Percentiles rank a stretch among this genome's conserved stretches.
phyloP scores from a whole-genome alignment of 345 rosid species.

The Trapa incisa region DNA sequence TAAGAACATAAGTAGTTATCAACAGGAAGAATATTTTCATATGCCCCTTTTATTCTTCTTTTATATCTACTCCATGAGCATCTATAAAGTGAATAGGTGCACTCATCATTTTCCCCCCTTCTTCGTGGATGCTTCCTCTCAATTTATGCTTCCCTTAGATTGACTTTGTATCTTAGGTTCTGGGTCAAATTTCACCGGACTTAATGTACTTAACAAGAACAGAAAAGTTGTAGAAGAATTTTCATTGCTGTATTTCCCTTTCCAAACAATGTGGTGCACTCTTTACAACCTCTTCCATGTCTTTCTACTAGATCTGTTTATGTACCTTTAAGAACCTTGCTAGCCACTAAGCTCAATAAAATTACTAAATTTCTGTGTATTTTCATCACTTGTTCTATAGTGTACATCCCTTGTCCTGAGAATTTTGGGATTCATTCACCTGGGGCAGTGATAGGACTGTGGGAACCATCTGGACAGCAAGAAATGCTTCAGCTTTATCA shows the following conservation, averaged over 20 bases:
- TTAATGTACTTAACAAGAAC: neutral
- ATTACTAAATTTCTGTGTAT: neutral
- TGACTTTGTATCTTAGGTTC: too few relatives aligned
- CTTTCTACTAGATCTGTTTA: neutral
- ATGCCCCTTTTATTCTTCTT: too few relatives aligned
- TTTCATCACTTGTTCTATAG: neutral
- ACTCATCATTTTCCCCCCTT: too few relatives aligned
- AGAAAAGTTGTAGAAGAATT: neutral
- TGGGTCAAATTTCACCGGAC: too few relatives aligned
- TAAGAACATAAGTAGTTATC: too few relatives aligned
- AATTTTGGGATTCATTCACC: slow-evolving; percentile 9
- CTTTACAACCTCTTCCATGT: neutral
- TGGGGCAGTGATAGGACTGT: slow-evolving; percentile 48
- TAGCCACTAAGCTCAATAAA: neutral
- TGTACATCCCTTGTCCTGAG: neutral
- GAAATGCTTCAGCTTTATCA: slow-evolving; percentile 60
- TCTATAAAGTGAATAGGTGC: too few relatives aligned
- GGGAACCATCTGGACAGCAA: slow-evolving; percentile 62
- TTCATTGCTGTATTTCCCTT: neutral
- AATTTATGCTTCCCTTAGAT: too few relatives aligned
- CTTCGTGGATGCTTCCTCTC: neutral
- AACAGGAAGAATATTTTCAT: too few relatives aligned
- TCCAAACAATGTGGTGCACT: neutral
- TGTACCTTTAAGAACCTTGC: neutral
- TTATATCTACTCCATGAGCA: too few relatives aligned